Conservation (phyloP, 768 basidiomycete genomes). For the Mrakia frigida region DNA sequence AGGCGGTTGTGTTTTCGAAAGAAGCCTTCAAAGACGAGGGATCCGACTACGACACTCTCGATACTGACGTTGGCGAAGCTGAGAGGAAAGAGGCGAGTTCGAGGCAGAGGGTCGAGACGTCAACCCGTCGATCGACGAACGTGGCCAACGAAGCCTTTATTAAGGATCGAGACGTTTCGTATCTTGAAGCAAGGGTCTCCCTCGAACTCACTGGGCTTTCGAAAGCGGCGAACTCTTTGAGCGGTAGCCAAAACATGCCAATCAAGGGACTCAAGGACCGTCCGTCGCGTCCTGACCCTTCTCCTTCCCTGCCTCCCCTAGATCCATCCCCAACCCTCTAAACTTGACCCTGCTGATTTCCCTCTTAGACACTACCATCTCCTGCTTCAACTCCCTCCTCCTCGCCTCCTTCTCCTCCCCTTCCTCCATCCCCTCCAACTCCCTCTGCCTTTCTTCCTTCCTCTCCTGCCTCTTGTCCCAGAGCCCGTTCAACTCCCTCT, state of each 20-base stretch:
- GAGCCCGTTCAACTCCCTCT: neutral
- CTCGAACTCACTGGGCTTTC: too few relatives aligned
- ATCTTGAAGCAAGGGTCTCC: too few relatives aligned
- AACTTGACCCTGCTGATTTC: neutral
- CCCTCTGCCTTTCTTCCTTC: neutral
- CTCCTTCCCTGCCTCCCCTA: neutral
- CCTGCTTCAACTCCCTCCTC: neutral
- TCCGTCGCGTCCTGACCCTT: neutral
- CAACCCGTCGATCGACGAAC: too few relatives aligned
- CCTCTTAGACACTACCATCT: neutral
- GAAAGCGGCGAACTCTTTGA: neutral
- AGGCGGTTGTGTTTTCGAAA: too few relatives aligned
- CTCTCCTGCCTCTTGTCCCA: neutral
- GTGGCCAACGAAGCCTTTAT: too few relatives aligned
- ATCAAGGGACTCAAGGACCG: neutral
- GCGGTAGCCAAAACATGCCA: neutral
- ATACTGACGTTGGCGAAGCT: too few relatives aligned
- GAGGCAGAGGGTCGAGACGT: too few relatives aligned
- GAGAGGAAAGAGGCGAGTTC: too few relatives aligned
- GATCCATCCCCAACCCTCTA: neutral
- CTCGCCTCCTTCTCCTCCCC: neutral
- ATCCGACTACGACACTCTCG: too few relatives aligned
- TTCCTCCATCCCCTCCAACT: slow-evolving; percentile 1
- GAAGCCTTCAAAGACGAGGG: too few relatives aligned
- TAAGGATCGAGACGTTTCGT: too few relatives aligned